Conservation (phyloP, 2,329 filamentous ascomycete genomes). For the Hypoxylon sp. region DNA sequence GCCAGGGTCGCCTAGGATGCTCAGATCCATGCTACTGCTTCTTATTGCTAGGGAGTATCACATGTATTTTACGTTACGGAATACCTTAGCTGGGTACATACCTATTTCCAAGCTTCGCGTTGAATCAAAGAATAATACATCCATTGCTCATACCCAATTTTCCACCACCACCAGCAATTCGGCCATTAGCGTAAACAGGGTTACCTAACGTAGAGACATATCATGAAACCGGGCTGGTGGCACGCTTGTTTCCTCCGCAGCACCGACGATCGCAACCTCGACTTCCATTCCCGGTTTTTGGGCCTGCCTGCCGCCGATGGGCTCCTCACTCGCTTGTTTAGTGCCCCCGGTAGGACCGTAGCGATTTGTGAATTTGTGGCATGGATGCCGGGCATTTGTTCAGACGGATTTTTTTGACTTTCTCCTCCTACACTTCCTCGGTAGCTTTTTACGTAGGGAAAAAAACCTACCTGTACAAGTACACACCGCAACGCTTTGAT, state of each 20-base stretch:
- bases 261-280: slow-evolving; percentile 20
- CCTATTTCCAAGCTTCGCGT: neutral
- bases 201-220: neutral
- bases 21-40: neutral
- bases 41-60: too few relatives aligned
- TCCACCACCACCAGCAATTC: neutral
- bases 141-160: neutral
- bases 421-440: neutral
- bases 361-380: neutral
- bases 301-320: slow-evolving; percentile 2
- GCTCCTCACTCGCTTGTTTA: slow-evolving; percentile 6
- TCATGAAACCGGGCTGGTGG: slow-evolving; percentile 5
- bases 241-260: slow-evolving; percentile 2
- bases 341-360: slow-evolving; percentile 2
- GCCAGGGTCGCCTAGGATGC: neutral
- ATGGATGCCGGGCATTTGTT: neutral
- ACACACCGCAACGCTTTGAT: neutral
- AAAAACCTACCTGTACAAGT: neutral
- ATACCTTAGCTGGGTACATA: neutral
- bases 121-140: neutral
- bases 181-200: neutral
- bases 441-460: neutral
- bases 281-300: neutral
- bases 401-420: slow-evolving; percentile 1
- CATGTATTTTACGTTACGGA: too few relatives aligned